Percentiles rank a stretch among this genome's conserved stretches.
Conservation (phyloP, 2,329 filamentous ascomycete species). For the Didymella segeticola region DNA sequence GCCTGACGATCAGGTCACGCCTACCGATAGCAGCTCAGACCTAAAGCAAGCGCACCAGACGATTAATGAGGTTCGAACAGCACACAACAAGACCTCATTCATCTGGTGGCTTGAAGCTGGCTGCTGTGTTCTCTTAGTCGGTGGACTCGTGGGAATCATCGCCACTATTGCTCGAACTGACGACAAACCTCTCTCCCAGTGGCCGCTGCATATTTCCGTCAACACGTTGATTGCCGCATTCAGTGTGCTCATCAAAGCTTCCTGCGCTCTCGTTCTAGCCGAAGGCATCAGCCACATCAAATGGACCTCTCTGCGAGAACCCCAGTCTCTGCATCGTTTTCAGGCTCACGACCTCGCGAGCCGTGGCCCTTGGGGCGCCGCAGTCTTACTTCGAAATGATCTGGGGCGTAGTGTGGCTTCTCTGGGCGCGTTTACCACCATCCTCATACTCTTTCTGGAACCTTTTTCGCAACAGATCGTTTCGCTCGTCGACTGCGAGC, state of each 20-base stretch:
- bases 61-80: background rate
- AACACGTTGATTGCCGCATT: constrained; percentile 36
- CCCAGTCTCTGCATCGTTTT: constrained; percentile 1
- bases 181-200: constrained; percentile 21
- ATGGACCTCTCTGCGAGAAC: constrained; percentile 13
- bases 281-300: constrained; percentile 25
- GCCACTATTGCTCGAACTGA: constrained; percentile 3
- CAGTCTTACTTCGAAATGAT: background rate
- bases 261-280: constrained; percentile 14
- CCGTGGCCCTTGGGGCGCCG: constrained; percentile 15
- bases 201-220: constrained; percentile 26
- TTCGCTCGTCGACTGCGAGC: constrained; percentile 4
- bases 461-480: constrained; percentile 18
- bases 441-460: constrained; percentile 9
- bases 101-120: constrained; percentile 23
- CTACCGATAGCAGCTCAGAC: background rate
- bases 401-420: constrained; percentile 3
- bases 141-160: constrained; percentile 19
- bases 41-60: background rate
- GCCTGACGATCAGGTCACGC: too few relatives aligned
- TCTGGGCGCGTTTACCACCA: constrained; percentile 1
- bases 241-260: constrained; percentile 18
- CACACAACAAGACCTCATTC: background rate
- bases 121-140: constrained; percentile 9
- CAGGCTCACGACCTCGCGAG: constrained; percentile 12